Evolutionary conservation across 2,329 filamentous ascomycete genomes (phyloP).

Genomic region (Diaporthe amygdali): DNA sequence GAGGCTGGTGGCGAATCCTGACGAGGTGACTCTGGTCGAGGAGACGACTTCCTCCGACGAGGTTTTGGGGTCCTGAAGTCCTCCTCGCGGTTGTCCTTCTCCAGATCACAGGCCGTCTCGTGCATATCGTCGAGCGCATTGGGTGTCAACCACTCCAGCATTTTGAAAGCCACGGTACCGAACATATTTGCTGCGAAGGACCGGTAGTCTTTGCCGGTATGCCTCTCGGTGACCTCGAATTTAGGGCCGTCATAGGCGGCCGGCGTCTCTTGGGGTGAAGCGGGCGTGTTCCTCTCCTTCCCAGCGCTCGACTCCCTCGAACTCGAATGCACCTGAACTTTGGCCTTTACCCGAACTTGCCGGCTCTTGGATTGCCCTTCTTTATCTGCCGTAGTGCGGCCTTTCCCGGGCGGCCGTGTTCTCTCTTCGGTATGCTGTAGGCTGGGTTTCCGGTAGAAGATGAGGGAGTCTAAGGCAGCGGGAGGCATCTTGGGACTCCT

Average conservation of each 20-base stretch:
- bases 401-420: conserved; percentile 29
- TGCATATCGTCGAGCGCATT: conserved; percentile 57
- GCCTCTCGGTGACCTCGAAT: conserved; percentile 51
- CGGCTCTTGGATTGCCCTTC: background rate
- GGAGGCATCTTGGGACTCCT: conserved; percentile 47
- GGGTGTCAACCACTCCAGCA: conserved; percentile 74
- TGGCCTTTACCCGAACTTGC: conserved; percentile 21
- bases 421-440: conserved; percentile 10
- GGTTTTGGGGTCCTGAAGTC: conserved; percentile 24
- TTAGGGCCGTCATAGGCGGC: conserved; percentile 22
- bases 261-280: background rate
- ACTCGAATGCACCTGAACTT: conserved; percentile 18
- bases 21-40: conserved; percentile 15
- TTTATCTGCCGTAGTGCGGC: background rate
- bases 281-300: background rate
- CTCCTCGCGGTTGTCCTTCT: conserved; percentile 34
- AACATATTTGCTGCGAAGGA: conserved; percentile 69
- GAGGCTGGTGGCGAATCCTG: background rate
- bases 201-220: conserved; percentile 59
- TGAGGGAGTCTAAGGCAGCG: conserved; percentile 51
- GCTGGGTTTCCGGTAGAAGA: conserved; percentile 44
- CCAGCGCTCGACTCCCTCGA: background rate
- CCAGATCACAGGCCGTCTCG: conserved; percentile 39
- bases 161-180: conserved; percentile 69
- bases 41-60: conserved; percentile 15